phyloP scores from a whole-genome alignment of 163 green algal species.

The Chlorella variabilis region DNA sequence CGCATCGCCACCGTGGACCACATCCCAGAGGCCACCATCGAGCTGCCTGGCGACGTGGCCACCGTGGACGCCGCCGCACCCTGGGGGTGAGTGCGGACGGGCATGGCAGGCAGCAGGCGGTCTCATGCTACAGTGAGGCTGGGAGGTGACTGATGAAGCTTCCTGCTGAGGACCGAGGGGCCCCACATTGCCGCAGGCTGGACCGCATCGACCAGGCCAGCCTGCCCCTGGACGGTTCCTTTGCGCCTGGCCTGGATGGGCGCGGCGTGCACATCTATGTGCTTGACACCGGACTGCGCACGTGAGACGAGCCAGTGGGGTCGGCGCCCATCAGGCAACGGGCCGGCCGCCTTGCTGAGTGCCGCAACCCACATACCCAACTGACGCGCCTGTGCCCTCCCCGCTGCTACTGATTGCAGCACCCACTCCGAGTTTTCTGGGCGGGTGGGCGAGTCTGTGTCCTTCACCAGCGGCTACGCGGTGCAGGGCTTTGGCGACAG shows the following conservation, averaged over 20 bases:
- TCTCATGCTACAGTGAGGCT: too few relatives aligned
- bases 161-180: too few relatives aligned
- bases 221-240: constrained; percentile 50
- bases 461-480: neutral
- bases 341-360: too few relatives aligned
- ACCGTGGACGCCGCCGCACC: neutral
- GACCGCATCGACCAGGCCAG: constrained; percentile 62
- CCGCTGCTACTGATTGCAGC: too few relatives aligned
- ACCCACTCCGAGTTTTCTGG: constrained; percentile 73
- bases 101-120: neutral
- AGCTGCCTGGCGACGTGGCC: neutral
- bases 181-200: too few relatives aligned
- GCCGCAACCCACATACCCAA: too few relatives aligned
- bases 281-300: constrained; percentile 81
- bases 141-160: too few relatives aligned
- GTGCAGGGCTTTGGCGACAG: neutral
- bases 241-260: constrained; percentile 44
- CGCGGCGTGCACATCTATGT: constrained; percentile 80
- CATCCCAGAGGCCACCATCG: neutral
- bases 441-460: constrained; percentile 38
- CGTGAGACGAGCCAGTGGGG: constrained; percentile 1
- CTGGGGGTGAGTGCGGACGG: constrained; percentile 5
- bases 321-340: too few relatives aligned
- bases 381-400: too few relatives aligned
- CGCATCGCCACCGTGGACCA: constrained; percentile 4